phyloP scores from a whole-genome alignment of 1,284 basidiomycete genomes.

The Ustilago sp. region DNA sequence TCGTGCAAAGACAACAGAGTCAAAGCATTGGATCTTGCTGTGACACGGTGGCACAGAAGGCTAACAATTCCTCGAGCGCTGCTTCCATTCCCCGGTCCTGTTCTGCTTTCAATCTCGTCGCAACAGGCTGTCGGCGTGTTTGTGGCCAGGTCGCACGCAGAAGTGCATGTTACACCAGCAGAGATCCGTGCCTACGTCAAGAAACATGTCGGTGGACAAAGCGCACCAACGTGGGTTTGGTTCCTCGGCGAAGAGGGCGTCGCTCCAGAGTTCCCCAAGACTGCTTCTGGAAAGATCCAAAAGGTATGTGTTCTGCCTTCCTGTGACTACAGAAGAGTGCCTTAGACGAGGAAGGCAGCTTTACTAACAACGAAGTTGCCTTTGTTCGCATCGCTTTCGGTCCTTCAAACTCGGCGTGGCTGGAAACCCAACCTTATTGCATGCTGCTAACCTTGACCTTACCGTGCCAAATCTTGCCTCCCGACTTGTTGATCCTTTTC shows the following conservation, averaged over 20 bases:
- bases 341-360: neutral
- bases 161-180: constrained; percentile 72
- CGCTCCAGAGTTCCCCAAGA: constrained; percentile 80
- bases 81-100: neutral
- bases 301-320: constrained; percentile 74
- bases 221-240: constrained; percentile 83
- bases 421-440: constrained; percentile 17
- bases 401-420: constrained; percentile 17
- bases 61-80: neutral
- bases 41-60: constrained; percentile 3
- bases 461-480: neutral
- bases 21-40: constrained; percentile 8
- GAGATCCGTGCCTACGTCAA: constrained; percentile 56
- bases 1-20: neutral
- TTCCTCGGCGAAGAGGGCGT: constrained; percentile 78
- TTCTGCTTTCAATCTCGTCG: neutral
- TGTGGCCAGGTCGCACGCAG: constrained; percentile 39
- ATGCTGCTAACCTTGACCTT: constrained; percentile 13
- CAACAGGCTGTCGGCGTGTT: constrained; percentile 58
- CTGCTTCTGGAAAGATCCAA: constrained; percentile 87
- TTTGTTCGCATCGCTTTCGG: constrained; percentile 30
- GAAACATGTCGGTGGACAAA: constrained; percentile 52
- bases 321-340: constrained; percentile 11
- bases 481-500: neutral
- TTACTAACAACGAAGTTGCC: constrained; percentile 16